Conservation (phyloP, 1,284 basidiomycete species). For the Fistulina hepatica region DNA sequence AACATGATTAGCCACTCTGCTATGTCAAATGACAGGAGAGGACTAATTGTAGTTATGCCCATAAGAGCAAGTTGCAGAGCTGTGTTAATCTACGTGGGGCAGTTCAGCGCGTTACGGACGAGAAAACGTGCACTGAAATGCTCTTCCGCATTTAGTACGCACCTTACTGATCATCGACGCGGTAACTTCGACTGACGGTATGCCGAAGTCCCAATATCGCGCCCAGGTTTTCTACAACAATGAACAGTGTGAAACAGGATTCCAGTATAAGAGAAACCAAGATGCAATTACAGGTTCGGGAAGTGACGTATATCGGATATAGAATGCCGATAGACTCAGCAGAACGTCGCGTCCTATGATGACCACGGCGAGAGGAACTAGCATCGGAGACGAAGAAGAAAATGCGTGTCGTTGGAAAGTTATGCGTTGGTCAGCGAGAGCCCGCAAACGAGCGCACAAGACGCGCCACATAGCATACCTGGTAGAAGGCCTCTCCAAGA, state of each 20-base stretch:
- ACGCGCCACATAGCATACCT: conserved; percentile 33
- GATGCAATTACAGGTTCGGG: conserved; percentile 57
- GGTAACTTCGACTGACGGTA: conserved; percentile 88
- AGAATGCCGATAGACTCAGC: conserved; percentile 85
- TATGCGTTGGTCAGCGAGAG: too few relatives aligned
- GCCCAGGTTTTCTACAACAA: conserved; percentile 72
- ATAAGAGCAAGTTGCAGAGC: conserved; percentile 86
- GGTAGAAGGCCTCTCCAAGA: conserved; percentile 79
- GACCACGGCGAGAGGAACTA: conserved; percentile 76
- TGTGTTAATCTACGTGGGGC: conserved; percentile 72
- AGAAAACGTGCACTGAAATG: background rate
- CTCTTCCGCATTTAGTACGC: too few relatives aligned
- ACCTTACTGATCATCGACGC: conserved; percentile 90
- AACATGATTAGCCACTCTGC: conserved; percentile 40
- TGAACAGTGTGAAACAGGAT: too few relatives aligned
- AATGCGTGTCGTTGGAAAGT: background rate
- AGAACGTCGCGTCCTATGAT: conserved; percentile 87
- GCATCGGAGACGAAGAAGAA: conserved; percentile 3
- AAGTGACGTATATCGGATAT: conserved; percentile 85
- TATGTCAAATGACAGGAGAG: conserved; percentile 62
- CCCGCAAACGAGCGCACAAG: background rate
- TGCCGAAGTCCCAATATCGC: conserved; percentile 91
- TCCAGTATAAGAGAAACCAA: conserved; percentile 3
- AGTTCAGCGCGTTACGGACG: conserved; percentile 1
- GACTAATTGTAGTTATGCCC: conserved; percentile 79